phyloP scores from a whole-genome alignment of 169 alveolate species.

The Plasmodium vinckei region DNA sequence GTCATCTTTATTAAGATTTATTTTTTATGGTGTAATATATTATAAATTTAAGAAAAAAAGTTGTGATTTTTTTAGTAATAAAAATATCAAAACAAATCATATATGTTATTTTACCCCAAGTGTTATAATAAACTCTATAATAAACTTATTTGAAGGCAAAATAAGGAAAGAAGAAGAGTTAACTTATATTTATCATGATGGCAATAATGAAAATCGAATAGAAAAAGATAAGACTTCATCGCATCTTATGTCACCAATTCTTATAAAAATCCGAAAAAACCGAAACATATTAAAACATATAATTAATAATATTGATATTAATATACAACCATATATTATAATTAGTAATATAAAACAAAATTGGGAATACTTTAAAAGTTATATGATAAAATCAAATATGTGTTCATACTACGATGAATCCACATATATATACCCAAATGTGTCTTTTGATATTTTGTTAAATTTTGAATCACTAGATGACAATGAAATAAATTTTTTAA shows the following conservation, averaged over 20 bases:
- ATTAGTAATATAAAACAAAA: constrained; percentile 33
- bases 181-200: not conserved
- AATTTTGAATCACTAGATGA: constrained; percentile 13
- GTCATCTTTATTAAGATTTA: constrained; percentile 10
- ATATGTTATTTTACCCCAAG: constrained; percentile 39
- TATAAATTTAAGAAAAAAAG: constrained; percentile 43
- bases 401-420: constrained; percentile 36
- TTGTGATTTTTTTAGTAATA: constrained; percentile 27
- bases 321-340: constrained; percentile 45
- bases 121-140: constrained; percentile 25
- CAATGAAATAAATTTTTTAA: not conserved
- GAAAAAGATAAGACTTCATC: not conserved
- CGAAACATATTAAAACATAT: constrained; percentile 16
- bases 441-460: constrained; percentile 22
- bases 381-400: constrained; percentile 19
- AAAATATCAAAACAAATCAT: constrained; percentile 15
- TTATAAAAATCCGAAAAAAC: constrained; percentile 14
- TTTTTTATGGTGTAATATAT: constrained; percentile 30
- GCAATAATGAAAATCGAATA: not conserved
- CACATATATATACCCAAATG: constrained; percentile 28
- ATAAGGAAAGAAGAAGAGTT: not conserved
- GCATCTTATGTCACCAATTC: constrained; percentile 2
- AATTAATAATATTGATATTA: constrained; percentile 23
- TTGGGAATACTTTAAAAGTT: constrained; percentile 49
- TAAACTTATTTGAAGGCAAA: constrained; percentile 36